Evolutionary conservation across 1,284 basidiomycete genomes (phyloP).

Genomic region (Phellopilus nigrolimitatus): DNA sequence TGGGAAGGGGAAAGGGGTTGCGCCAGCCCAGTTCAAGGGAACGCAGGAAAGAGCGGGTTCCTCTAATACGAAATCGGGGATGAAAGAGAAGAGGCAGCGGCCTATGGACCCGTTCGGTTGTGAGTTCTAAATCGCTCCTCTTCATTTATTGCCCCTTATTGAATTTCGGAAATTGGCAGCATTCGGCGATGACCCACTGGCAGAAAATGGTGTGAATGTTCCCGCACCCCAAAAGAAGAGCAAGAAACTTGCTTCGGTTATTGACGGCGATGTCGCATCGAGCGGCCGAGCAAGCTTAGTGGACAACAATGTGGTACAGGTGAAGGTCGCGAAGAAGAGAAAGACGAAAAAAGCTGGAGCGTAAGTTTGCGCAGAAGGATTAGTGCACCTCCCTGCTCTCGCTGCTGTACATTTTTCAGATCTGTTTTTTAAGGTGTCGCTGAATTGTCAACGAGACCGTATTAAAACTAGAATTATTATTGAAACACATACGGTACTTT

Average conservation of each 20-base stretch:
- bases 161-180: neutral
- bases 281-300: constrained; percentile 11
- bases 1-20: constrained; percentile 41
- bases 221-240: constrained; percentile 5
- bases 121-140: constrained; percentile 31
- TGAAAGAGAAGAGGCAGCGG: constrained; percentile 45
- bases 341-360: neutral
- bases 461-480: neutral
- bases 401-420: too few relatives aligned
- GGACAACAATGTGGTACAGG: constrained; percentile 1
- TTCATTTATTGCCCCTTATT: neutral
- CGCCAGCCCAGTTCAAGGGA: constrained; percentile 20
- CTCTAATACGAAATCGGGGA: constrained; percentile 14
- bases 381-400: too few relatives aligned
- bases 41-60: constrained; percentile 21
- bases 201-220: neutral
- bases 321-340: constrained; percentile 8
- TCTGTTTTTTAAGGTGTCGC: too few relatives aligned
- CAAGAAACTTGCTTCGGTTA: constrained; percentile 7
- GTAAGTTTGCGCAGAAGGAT: neutral
- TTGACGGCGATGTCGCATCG: constrained; percentile 3
- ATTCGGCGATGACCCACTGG: neutral
- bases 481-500: constrained; percentile 4
- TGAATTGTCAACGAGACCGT: too few relatives aligned
- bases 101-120: constrained; percentile 62